phyloP scores from a whole-genome alignment of 1,139 yeast species.

The Magnusiomyces suaveolens region DNA sequence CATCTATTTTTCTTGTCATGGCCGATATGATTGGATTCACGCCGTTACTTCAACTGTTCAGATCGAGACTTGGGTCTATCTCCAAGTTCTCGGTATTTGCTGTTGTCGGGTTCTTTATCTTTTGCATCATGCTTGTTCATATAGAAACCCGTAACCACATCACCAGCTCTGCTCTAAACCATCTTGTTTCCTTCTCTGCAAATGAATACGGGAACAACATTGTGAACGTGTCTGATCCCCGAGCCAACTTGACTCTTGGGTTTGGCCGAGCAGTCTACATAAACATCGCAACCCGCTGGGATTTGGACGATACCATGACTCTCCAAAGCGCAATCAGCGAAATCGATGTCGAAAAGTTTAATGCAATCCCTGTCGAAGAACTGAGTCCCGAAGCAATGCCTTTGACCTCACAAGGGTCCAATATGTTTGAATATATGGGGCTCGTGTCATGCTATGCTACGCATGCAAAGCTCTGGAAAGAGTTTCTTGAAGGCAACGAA shows the following conservation, averaged over 20 bases:
- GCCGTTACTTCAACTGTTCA: too few relatives aligned
- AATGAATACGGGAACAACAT: background rate
- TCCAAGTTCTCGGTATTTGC: too few relatives aligned
- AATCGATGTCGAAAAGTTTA: background rate
- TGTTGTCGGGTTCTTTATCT: too few relatives aligned
- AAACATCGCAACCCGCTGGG: slow-evolving; percentile 15
- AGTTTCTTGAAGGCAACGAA: background rate
- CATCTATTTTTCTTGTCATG: too few relatives aligned
- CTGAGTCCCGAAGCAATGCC: background rate
- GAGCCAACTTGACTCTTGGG: slow-evolving; percentile 17
- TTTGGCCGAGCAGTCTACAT: slow-evolving; percentile 16
- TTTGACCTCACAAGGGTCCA: background rate
- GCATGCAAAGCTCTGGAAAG: background rate
- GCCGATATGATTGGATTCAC: too few relatives aligned
- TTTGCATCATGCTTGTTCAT: too few relatives aligned
- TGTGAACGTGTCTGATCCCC: background rate
- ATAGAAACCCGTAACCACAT: too few relatives aligned
- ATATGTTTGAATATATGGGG: background rate
- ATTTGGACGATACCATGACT: slow-evolving; percentile 16
- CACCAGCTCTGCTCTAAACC: too few relatives aligned
- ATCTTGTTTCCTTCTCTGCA: too few relatives aligned
- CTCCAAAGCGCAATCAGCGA: slow-evolving; percentile 15
- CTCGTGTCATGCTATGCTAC: background rate
- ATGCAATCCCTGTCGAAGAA: background rate
- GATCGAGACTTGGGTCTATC: too few relatives aligned